Evolutionary conservation across 306 rosid genomes (phyloP), one percentile per base, ranked within the genome.

Genomic region (Lotus japonicus): DNA sequence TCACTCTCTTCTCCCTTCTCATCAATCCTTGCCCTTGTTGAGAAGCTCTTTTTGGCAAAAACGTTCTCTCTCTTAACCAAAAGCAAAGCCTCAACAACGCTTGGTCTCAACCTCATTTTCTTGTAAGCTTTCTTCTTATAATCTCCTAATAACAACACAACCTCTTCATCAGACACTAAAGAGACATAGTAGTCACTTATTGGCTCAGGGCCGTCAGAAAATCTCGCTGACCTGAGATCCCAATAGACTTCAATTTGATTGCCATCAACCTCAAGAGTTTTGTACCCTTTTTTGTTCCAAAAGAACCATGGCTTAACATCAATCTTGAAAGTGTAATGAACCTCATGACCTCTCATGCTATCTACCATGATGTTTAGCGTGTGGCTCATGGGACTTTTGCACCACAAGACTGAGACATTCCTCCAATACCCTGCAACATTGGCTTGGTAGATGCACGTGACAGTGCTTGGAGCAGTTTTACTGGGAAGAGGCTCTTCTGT

Each of bases 231-330:
- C 3, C 95, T 81, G 16, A 92, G 77, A 54, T 92, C 98, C 98
- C 98, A 92, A 26, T 81, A 89, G 1, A 87, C 79, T 2, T 92
- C 96, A 3, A 87, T 79, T 0, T 58, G 87, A 18, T 75, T 67
- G 0, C 88, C 88, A 12, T 89, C 98, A 0, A 85, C 74, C 11
- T 80, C 84, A 0, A 92, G 70, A 3, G 89, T 62, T 56, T 89
- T 92, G 81, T 69, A 89, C 18, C 98, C 95, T 69, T 84, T 92
- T 56, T 88, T 92, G 84, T 82, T 81, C 98, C 98, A 92, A 21
- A 87, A 86, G 52, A 72, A 77, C 98, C 98, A 92, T 0, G 96
- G 95, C 59, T 92, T 92, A 2, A 92, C 83, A 15, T 92, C 95
- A 23, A 92, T 80, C 52, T 84, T 92, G 79, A 92, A 87, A 0